A percentile compares a stretch with the other conserved stretches of the same genome.
Evolutionary conservation across 2,329 filamentous ascomycete genomes (phyloP).

Genomic region (Colletotrichum gigasporum): DNA sequence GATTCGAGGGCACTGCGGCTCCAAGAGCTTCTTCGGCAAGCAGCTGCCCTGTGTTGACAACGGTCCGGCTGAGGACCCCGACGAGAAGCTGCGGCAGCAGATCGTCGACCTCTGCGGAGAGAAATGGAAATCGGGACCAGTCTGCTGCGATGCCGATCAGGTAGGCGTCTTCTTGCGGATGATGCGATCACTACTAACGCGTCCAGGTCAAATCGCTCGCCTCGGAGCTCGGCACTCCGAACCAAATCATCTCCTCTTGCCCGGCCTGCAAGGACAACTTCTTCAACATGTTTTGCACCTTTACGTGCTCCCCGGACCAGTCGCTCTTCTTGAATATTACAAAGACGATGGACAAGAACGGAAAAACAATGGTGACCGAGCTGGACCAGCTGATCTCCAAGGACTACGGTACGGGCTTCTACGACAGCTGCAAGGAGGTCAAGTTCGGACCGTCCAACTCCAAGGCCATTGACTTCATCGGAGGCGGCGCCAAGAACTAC

Average conservation of each 20-base stretch:
- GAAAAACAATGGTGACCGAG: conserved; percentile 75
- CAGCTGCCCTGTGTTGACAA: conserved; percentile 95
- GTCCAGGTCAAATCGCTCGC: conserved; percentile 79
- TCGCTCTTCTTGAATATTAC: conserved; percentile 96
- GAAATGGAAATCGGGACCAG: conserved; percentile 83
- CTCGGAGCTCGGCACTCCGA: conserved; percentile 85
- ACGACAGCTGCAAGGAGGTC: conserved; percentile 97
- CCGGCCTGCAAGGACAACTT: conserved; percentile 99
- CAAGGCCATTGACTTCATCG: conserved; percentile 95
- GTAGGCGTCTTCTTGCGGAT: conserved; percentile 48
- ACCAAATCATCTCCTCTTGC: conserved; percentile 89
- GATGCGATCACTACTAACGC: not conserved
- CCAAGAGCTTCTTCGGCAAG: conserved; percentile 88
- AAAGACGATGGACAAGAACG: conserved; percentile 68
- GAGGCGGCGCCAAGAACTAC: conserved; percentile 92
- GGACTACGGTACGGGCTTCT: conserved; percentile 87
- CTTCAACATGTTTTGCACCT: conserved; percentile 97
- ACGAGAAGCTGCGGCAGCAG: conserved; percentile 76
- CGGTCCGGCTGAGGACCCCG: conserved; percentile 78
- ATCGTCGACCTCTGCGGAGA: conserved; percentile 86
- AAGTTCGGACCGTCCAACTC: conserved; percentile 96
- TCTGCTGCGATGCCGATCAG: conserved; percentile 88
- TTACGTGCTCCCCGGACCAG: conserved; percentile 97
- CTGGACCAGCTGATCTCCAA: conserved; percentile 89
- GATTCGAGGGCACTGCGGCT: conserved; percentile 90